Percentiles rank a stretch among this genome's conserved stretches.
phyloP scores from a whole-genome alignment of 2,329 filamentous ascomycete genomes.

The Myriosclerotinia duriaeana region DNA sequence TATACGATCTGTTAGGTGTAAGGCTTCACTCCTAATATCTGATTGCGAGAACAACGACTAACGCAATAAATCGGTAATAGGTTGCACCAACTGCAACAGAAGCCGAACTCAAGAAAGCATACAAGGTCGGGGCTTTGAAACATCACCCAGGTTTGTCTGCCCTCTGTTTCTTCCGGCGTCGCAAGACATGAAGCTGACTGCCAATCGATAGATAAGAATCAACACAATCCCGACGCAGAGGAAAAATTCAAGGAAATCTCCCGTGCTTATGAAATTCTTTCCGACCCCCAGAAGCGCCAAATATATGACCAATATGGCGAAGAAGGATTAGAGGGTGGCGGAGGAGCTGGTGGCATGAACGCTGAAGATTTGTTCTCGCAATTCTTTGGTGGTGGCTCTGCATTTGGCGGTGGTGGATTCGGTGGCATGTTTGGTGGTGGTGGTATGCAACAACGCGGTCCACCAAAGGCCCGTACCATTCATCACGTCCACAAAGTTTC shows the following conservation, averaged over 20 bases:
- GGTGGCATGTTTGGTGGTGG: conserved; percentile 71
- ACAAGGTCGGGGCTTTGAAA: conserved; percentile 80
- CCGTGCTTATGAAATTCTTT: conserved; percentile 92
- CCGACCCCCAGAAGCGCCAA: conserved; percentile 84
- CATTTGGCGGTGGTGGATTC: conserved; percentile 66
- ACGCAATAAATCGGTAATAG: conserved; percentile 47
- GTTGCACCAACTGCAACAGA: conserved; percentile 78
- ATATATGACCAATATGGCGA: conserved; percentile 98
- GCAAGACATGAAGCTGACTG: conserved; percentile 1
- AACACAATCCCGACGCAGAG: conserved; percentile 85
- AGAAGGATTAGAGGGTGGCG: conserved; percentile 89
- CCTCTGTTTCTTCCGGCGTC: conserved; percentile 12
- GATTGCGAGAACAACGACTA: conserved; percentile 31
- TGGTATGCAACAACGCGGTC: conserved; percentile 76
- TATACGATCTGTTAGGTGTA: conserved; percentile 79
- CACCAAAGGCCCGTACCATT: conserved; percentile 87
- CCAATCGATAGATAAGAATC: conserved; percentile 77
- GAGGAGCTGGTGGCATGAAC: conserved; percentile 78
- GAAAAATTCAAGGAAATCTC: conserved; percentile 99
- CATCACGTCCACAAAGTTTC: conserved; percentile 98
- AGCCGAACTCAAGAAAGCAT: conserved; percentile 85
- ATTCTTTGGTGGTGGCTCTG: conserved; percentile 79
- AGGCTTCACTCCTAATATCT: conserved; percentile 38
- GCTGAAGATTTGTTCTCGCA: conserved; percentile 95
- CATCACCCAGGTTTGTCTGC: conserved; percentile 73